These are phyloP conservation scores for Sextonia rubra DNA, from an alignment of 164 flowering plant species.

Conservation along the genomic window DNA sequence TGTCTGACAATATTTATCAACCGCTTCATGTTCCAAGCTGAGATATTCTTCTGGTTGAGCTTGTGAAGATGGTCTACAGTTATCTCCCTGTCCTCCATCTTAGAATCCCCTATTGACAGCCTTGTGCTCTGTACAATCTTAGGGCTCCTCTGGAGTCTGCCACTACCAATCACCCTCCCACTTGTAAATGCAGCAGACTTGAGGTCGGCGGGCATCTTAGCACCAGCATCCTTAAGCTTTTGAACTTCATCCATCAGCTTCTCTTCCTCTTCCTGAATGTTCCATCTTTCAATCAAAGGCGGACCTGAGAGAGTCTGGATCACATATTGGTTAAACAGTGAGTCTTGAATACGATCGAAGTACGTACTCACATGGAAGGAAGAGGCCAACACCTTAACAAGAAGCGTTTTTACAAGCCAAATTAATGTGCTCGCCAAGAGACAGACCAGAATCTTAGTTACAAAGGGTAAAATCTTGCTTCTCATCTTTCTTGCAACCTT, in stretches of 20 bases:
- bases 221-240: constrained; percentile 43
- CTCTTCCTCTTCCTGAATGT: constrained; percentile 30
- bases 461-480: constrained; percentile 27
- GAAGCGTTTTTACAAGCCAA: constrained; percentile 48
- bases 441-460: constrained; percentile 49
- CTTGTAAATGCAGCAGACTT: constrained; percentile 23
- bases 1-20: constrained; percentile 49
- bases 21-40: constrained; percentile 76
- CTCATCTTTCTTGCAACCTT: constrained; percentile 34
- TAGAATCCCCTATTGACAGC: constrained; percentile 18
- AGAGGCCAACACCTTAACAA: constrained; percentile 49
- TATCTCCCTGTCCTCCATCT: constrained; percentile 29
- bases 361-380: constrained; percentile 52
- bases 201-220: constrained; percentile 27
- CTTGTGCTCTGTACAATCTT: constrained; percentile 19
- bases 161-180: constrained; percentile 26
- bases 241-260: constrained; percentile 31
- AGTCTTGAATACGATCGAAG: constrained; percentile 57
- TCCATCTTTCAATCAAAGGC: constrained; percentile 32
- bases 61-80: constrained; percentile 53
- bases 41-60: constrained; percentile 53
- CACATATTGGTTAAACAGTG: constrained; percentile 52
- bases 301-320: constrained; percentile 51
- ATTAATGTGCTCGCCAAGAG: constrained; percentile 42
- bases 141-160: constrained; percentile 21